Base-by-base conservation (phyloP, 1,284 basidiomycete genomes). In the Cryptococcus jaspeensis region DNA sequence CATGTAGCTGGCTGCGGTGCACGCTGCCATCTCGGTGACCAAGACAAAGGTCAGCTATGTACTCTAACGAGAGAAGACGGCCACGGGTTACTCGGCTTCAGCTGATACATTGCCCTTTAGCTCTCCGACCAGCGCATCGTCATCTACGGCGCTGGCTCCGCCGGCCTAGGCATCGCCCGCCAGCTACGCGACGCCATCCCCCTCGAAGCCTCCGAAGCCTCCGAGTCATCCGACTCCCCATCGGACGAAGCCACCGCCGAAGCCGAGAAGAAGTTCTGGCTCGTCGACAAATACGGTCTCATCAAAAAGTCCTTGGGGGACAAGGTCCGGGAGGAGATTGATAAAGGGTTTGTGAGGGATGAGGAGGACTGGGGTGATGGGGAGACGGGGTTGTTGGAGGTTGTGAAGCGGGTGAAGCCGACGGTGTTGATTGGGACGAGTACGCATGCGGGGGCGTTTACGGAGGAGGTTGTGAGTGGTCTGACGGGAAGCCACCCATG, bases 381-480 rank as follows among this genome's bases (percentile, higher is more conserved):
- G 5, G 81, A 82, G 58, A 78, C 85, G 47, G 71, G 71, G 12
- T 74, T 91, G 52, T 70, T 87, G 50, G 86, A 90, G 41, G 86
- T 88, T 3, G 84, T 92, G 57, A 83, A 83, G 76, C 79, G 81
- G 59, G 82, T 87, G 41, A 82, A 81, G 57, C 85, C 85, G 41
- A 92, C 89, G 0, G 82, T 90, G 16, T 71, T 92, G 42, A 89
- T 92, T 62, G 92, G 91, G 39, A 88, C 87, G 58, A 90, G 87
- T 54, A 93, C 91, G 0, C 81, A 84, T 40, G 81, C 82, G 18
- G 87, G 88, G 1, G 88, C 87, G n/a, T 95, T 93, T 75, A 87
- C 83, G 5, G 84, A 90, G 73, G 83, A 85, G 40, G 81, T 92
- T 37, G 72, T 75, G 35, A 54, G 67, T 65, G 2, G 12, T 16